Evolutionary conservation across 192 early-diverging fungal species (phyloP).

Genomic region (Backusella westeae): DNA sequence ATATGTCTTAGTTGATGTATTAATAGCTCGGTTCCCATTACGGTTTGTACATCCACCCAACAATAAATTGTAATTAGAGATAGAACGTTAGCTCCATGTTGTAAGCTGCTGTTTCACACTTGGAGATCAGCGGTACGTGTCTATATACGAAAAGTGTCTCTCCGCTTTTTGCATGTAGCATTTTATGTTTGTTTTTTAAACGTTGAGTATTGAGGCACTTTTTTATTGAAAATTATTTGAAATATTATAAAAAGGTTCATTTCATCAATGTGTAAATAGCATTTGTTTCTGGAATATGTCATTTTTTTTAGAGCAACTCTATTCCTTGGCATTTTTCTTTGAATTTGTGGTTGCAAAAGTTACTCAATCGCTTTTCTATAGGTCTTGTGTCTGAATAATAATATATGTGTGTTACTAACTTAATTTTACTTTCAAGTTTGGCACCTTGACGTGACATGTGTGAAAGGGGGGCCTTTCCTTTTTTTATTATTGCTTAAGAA

Average conservation of each 20-base stretch:
- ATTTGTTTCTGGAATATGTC: not conserved
- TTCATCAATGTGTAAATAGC: not conserved
- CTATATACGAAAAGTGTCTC: not conserved
- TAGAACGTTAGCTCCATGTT: not conserved
- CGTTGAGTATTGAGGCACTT: not conserved
- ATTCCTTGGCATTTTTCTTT: not conserved
- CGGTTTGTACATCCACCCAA: not conserved
- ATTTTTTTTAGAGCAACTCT: not conserved
- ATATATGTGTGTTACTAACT: not conserved
- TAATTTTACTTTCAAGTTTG: not conserved
- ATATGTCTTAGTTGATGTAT: not conserved
- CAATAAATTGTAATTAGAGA: not conserved
- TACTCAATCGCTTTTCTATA: not conserved
- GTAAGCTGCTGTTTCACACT: not conserved
- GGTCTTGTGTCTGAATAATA: not conserved
- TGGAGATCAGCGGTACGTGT: not conserved
- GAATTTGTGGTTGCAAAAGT: not conserved
- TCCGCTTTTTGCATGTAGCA: not conserved
- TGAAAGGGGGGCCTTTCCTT: not conserved
- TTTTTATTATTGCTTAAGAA: not conserved
- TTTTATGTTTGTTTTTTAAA: not conserved
- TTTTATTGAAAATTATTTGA: not conserved
- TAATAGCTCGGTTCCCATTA: not conserved
- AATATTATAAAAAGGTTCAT: not conserved
- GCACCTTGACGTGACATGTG: not conserved